These are phyloP conservation scores for Mimosa pudica DNA, from an alignment of 306 rosid species.

Conservation along the genomic window DNA sequence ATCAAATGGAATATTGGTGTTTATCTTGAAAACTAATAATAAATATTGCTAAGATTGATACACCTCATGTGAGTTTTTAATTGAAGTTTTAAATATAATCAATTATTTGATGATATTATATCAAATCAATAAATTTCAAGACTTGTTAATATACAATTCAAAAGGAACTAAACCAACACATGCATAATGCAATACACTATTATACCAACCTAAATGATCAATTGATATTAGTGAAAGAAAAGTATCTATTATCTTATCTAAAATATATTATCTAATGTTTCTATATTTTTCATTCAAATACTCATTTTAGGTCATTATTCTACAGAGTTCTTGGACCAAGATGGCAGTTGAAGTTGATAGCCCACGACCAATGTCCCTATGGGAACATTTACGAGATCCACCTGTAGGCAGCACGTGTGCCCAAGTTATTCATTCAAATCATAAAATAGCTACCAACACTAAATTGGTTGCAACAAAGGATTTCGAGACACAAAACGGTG, in stretches of 20 bases:
- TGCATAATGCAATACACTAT: not conserved
- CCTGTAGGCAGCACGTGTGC: conserved; percentile 10
- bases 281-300: not conserved
- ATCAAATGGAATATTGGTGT: not conserved
- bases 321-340: conserved; percentile 46
- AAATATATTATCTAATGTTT: not conserved
- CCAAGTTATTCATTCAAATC: conserved; percentile 9
- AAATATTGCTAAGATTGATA: not conserved
- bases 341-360: conserved; percentile 31
- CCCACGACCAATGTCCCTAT: conserved; percentile 10
- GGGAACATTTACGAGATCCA: conserved; percentile 18
- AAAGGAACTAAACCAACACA: not conserved
- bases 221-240: not conserved
- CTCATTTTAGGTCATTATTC: conserved; percentile 12
- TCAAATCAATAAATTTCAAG: not conserved
- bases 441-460: conserved; percentile 1
- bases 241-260: not conserved
- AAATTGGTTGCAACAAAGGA: not conserved
- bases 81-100: not conserved
- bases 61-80: not conserved
- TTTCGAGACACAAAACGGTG: conserved; percentile 3
- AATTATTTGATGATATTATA: not conserved
- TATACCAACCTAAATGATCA: not conserved
- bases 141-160: not conserved
- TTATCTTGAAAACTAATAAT: not conserved